These are phyloP conservation scores for Oryza longistaminata DNA, from an alignment of 176 grass and related monocot species.

Conservation along the genomic window DNA sequence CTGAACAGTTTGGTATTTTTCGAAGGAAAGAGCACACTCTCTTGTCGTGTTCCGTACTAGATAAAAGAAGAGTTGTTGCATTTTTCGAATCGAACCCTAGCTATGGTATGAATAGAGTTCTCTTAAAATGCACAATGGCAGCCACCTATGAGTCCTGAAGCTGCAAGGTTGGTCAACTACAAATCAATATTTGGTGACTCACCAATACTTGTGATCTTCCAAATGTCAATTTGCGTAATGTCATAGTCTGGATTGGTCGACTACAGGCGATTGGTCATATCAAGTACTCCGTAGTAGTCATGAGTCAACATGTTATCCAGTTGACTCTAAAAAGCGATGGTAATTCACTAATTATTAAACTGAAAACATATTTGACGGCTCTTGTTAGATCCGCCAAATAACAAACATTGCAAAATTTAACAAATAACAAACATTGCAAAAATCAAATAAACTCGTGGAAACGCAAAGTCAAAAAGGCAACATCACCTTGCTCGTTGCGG, in stretches of 20 bases:
- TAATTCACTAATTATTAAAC: background rate
- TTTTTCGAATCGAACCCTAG: too few relatives aligned
- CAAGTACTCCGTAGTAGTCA: background rate
- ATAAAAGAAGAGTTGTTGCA: too few relatives aligned
- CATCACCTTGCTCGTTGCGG: constrained; percentile 38
- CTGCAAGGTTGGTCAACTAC: background rate
- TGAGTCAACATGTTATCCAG: background rate
- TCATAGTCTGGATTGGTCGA: background rate
- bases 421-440: background rate
- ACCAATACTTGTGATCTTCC: background rate
- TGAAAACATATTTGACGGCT: background rate
- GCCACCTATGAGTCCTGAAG: background rate
- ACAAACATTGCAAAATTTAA: background rate
- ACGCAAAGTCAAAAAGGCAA: background rate
- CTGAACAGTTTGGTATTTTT: too few relatives aligned
- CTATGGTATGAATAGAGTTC: too few relatives aligned
- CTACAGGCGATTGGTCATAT: background rate
- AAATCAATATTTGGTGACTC: background rate
- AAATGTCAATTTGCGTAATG: background rate
- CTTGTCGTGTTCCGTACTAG: too few relatives aligned
- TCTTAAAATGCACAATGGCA: too few relatives aligned
- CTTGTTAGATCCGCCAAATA: background rate
- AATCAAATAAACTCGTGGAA: background rate
- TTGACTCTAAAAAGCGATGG: background rate
- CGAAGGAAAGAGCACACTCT: too few relatives aligned